phyloP scores from a whole-genome alignment of 805 yeast genomes.

The Nakazawaea molendinolei region DNA sequence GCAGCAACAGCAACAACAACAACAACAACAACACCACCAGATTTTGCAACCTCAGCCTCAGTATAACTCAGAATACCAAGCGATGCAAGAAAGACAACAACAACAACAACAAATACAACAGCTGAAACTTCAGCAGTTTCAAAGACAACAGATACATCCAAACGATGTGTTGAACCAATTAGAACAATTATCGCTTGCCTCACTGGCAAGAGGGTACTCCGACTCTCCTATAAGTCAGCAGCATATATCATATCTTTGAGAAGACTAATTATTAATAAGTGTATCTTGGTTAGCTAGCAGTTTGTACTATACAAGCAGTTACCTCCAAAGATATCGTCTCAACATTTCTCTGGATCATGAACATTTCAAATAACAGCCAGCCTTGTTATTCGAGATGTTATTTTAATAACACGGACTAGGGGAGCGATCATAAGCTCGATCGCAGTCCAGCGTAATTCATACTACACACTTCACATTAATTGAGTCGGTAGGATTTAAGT shows the following conservation, averaged over 20 bases:
- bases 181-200: conserved; percentile 37
- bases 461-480: no score
- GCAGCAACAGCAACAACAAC: conserved; percentile 6
- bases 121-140: not conserved
- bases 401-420: no score
- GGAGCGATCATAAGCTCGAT: no score
- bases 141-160: conserved; percentile 1
- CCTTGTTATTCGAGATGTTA: no score
- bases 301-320: no score
- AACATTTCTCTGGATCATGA: no score
- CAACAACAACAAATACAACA: not conserved
- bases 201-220: conserved; percentile 41
- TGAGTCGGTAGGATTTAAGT: no score
- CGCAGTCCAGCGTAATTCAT: no score
- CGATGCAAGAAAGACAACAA: not conserved
- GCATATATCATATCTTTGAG: not conserved
- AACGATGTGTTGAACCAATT: conserved; percentile 34
- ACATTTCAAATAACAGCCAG: no score
- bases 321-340: no score
- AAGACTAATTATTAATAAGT: no score
- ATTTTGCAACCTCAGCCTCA: not conserved
- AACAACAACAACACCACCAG: conserved; percentile 1
- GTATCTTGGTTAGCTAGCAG: no score
- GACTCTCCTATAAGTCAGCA: conserved; percentile 8
- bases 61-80: not conserved